Conservation (phyloP, 768 basidiomycete genomes). For the Kwoniella shandongensis region DNA sequence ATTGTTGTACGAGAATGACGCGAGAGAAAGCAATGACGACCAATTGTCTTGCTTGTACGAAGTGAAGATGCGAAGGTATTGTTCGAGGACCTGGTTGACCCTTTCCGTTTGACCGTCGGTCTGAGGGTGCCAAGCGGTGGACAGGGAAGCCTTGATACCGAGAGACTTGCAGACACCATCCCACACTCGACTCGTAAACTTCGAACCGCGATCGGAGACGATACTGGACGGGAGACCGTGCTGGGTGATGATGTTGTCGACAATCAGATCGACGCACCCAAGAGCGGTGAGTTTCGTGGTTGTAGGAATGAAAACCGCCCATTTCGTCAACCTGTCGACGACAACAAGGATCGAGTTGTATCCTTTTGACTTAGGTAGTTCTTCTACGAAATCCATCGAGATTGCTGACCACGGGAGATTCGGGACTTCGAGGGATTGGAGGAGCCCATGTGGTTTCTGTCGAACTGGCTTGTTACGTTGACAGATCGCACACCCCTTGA, state of each 20-base stretch:
- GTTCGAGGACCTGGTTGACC: conserved; percentile 56
- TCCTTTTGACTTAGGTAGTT: conserved; percentile 48
- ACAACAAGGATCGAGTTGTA: conserved; percentile 56
- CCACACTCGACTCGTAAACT: conserved; percentile 50
- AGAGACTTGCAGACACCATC: conserved; percentile 46
- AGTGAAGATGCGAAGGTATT: conserved; percentile 54
- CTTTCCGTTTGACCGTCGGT: conserved; percentile 56
- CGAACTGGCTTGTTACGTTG: conserved; percentile 50
- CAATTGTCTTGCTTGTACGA: conserved; percentile 53
- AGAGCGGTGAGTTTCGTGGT: conserved; percentile 43
- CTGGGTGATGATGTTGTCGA: conserved; percentile 18
- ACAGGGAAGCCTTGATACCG: conserved; percentile 51
- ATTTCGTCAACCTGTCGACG: conserved; percentile 56
- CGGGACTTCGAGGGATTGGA: conserved; percentile 47
- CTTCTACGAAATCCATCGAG: conserved; percentile 56
- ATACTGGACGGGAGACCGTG: conserved; percentile 45
- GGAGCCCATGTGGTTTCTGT: conserved; percentile 55
- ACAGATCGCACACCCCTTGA: conserved; percentile 55
- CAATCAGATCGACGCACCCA: conserved; percentile 37
- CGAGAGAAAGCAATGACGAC: conserved; percentile 48
- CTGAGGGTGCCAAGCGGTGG: conserved; percentile 58
- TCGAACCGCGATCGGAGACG: conserved; percentile 43
- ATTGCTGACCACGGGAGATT: conserved; percentile 53
- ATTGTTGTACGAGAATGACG: conserved; percentile 29
- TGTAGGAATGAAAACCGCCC: conserved; percentile 57